These are phyloP conservation scores for Lolium perenne DNA, from an alignment of 176 grass and related monocot species.

Conservation along the genomic window DNA sequence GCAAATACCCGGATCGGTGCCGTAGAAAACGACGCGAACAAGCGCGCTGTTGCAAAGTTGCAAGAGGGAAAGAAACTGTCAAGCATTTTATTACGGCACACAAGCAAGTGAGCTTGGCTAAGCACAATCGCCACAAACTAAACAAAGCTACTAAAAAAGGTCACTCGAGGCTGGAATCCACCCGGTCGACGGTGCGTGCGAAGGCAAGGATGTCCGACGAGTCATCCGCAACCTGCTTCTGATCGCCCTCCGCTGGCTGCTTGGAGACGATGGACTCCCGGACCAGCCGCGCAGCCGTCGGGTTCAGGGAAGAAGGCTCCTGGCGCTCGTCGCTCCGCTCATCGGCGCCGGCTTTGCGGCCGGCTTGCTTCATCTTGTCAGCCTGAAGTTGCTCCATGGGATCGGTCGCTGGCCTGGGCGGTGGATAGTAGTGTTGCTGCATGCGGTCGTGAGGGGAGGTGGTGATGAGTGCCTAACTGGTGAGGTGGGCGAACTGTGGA, in stretches of 20 bases:
- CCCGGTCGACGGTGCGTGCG: conserved; percentile 51
- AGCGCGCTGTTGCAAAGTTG: not conserved
- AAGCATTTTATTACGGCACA: conserved; percentile 22
- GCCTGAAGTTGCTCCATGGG: conserved; percentile 7
- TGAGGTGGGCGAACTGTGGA: not conserved
- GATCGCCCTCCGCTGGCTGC: conserved; percentile 16
- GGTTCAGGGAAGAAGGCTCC: conserved; percentile 49
- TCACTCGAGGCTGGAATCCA: conserved; percentile 65
- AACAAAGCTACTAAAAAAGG: not conserved
- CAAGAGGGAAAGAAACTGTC: not conserved
- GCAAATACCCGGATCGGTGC: no score
- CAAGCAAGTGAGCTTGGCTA: not conserved
- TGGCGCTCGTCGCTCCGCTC: conserved; percentile 7
- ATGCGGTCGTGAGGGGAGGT: not conserved
- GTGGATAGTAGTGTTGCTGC: not conserved
- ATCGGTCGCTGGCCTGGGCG: not conserved
- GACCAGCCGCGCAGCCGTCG: conserved; percentile 53
- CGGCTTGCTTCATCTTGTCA: not conserved
- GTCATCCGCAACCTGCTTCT: conserved; percentile 27
- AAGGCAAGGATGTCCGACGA: conserved; percentile 62
- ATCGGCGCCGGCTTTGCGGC: not conserved
- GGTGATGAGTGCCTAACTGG: not conserved
- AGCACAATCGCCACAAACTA: not conserved
- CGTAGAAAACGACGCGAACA: no score
- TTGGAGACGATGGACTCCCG: conserved; percentile 49